Conservation (phyloP, 2,329 filamentous ascomycete genomes). For the Fusarium sp. region DNA sequence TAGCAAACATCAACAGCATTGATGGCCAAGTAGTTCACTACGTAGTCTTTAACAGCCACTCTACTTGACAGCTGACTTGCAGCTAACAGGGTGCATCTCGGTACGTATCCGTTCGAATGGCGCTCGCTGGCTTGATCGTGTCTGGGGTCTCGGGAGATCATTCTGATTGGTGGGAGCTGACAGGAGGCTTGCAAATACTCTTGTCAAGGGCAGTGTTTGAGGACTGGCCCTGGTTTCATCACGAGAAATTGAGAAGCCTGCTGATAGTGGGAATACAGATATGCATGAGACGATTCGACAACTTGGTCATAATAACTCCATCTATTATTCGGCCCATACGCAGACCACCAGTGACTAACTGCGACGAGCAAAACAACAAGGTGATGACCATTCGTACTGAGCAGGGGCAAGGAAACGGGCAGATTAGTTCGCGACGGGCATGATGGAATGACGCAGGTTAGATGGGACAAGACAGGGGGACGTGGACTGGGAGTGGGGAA, state of each 20-base stretch:
- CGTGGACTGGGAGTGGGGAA: conserved; percentile 10
- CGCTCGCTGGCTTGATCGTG: conserved; percentile 4
- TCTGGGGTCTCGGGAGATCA: conserved; percentile 27
- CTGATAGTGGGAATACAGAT: conserved; percentile 11
- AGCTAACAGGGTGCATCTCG: conserved; percentile 6
- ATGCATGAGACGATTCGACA: background rate
- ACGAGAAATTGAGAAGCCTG: conserved; percentile 6
- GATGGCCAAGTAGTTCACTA: background rate
- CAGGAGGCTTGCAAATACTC: conserved; percentile 26
- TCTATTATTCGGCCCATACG: conserved; percentile 18
- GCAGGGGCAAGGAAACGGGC: conserved; percentile 26
- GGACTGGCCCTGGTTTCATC: conserved; percentile 35
- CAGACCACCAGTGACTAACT: conserved; percentile 5
- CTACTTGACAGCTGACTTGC: background rate
- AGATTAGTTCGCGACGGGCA: conserved; percentile 28
- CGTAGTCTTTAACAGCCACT: background rate
- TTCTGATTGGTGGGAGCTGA: conserved; percentile 41
- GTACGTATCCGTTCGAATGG: conserved; percentile 3
- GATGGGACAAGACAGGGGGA: conserved; percentile 32
- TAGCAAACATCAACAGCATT: background rate
- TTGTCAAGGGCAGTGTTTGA: conserved; percentile 28
- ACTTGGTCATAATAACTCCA: conserved; percentile 1
- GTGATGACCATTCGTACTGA: background rate
- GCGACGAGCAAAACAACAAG: conserved; percentile 9
- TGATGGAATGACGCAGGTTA: conserved; percentile 40